phyloP scores from a whole-genome alignment of 805 yeast genomes.

The Kodamaea kaohsiungensis region DNA sequence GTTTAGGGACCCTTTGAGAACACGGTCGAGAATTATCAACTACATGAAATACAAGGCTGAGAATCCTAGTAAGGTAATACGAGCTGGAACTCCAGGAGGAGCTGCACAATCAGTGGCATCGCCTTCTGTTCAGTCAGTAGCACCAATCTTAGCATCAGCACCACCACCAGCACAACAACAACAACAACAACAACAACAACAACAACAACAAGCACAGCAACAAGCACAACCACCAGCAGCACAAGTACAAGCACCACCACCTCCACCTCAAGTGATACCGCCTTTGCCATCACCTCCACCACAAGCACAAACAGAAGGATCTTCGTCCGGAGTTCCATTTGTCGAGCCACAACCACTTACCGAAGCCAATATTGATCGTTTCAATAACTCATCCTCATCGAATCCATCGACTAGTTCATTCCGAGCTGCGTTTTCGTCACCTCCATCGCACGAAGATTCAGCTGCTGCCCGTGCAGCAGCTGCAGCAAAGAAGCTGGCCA shows the following conservation, averaged over 20 bases:
- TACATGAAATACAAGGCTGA: conserved; percentile 64
- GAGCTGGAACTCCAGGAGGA: not conserved
- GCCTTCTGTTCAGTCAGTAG: not conserved
- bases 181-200: too few species aligned
- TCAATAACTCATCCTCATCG: conserved; percentile 15
- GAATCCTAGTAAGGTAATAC: conserved; percentile 25
- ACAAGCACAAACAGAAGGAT: not conserved
- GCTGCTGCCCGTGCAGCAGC: conserved; percentile 13
- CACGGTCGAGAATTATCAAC: conserved; percentile 62
- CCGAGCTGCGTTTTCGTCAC: conserved; percentile 4
- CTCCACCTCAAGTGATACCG: not conserved
- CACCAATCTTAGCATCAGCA: conserved; percentile 9
- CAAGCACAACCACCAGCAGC: too few species aligned
- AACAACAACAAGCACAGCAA: too few species aligned
- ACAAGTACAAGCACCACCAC: conserved; percentile 9
- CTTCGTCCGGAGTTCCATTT: conserved; percentile 6
- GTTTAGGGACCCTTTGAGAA: conserved; percentile 74
- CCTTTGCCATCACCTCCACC: not conserved
- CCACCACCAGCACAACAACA: not conserved
- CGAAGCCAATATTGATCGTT: conserved; percentile 34
- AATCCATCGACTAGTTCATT: conserved; percentile 3
- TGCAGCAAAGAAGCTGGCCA: conserved; percentile 22
- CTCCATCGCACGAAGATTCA: conserved; percentile 4
- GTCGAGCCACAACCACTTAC: conserved; percentile 26
- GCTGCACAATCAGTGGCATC: not conserved